Percentiles rank a stretch among this genome's conserved stretches.
Conservation (phyloP, 345 rosid species). For the Dipteronia sinensis region DNA sequence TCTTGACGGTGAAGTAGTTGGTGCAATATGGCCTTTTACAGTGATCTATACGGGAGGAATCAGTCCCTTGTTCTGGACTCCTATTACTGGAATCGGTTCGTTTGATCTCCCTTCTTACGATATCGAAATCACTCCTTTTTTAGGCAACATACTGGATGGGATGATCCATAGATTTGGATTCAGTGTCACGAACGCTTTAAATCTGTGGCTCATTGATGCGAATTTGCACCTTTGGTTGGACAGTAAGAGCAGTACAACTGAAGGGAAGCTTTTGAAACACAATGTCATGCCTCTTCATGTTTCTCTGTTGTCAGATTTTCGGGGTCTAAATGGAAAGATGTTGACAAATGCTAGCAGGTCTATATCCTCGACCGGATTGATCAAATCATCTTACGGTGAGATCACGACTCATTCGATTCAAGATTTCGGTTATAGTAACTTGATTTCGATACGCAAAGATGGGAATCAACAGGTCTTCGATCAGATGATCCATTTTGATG, state of each 20-base stretch:
- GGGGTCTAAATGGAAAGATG: conserved; percentile 62
- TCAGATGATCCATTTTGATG: conserved; percentile 59
- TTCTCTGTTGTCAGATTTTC: conserved; percentile 42
- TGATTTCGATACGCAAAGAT: conserved; percentile 53
- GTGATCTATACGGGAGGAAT: conserved; percentile 86
- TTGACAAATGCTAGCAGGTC: conserved; percentile 50
- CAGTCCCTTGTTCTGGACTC: conserved; percentile 87
- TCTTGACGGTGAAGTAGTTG: conserved; percentile 66
- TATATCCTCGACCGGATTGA: conserved; percentile 58
- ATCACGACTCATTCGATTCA: conserved; percentile 56
- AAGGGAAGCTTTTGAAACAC: conserved; percentile 60
- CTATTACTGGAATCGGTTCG: conserved; percentile 74
- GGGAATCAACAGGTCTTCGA: conserved; percentile 60
- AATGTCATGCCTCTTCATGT: conserved; percentile 37
- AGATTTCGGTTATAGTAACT: conserved; percentile 52
- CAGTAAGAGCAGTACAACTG: conserved; percentile 38
- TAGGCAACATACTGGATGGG: conserved; percentile 74
- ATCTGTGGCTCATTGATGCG: conserved; percentile 83
- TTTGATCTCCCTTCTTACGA: conserved; percentile 86
- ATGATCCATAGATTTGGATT: conserved; percentile 59
- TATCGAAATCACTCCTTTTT: conserved; percentile 70
- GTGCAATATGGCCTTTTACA: conserved; percentile 89
- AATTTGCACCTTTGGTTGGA: conserved; percentile 94
- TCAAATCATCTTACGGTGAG: conserved; percentile 64
- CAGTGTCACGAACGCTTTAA: conserved; percentile 73